Conservation (phyloP, 768 basidiomycete genomes). For the Leccinum ochraceum region DNA sequence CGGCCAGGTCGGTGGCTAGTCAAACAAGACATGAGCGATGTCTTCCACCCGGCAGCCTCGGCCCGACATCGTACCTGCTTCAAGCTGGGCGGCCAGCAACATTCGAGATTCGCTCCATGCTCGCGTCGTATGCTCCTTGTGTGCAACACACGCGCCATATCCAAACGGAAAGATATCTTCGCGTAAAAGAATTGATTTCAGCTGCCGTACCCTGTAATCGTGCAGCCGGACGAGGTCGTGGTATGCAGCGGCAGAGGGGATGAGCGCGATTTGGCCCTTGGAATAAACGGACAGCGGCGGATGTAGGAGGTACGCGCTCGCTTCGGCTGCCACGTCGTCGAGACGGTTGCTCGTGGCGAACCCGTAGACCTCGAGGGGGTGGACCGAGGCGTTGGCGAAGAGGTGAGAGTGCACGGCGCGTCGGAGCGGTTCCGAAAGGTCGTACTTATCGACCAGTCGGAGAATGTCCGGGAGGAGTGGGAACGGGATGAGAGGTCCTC, state of each 20-base stretch:
- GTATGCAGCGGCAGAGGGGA: conserved; percentile 62
- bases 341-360: conserved; percentile 49
- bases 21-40: conserved; percentile 8
- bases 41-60: background rate
- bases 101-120: conserved; percentile 56
- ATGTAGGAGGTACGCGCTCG: conserved; percentile 56
- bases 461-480: conserved; percentile 62
- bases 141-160: conserved; percentile 61
- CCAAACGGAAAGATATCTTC: conserved; percentile 75
- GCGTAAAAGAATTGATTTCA: conserved; percentile 51
- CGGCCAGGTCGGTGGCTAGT: conserved; percentile 64
- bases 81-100: conserved; percentile 46
- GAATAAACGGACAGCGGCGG: conserved; percentile 58
- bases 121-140: conserved; percentile 44
- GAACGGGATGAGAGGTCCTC: conserved; percentile 57
- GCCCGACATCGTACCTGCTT: conserved; percentile 45
- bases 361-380: conserved; percentile 63
- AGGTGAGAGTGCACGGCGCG: conserved; percentile 52
- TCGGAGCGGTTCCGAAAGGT: conserved; percentile 47
- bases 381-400: conserved; percentile 46
- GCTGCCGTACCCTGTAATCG: conserved; percentile 50
- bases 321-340: conserved; percentile 50
- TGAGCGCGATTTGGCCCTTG: conserved; percentile 47
- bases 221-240: conserved; percentile 62
- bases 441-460: conserved; percentile 66